These are phyloP conservation scores for Aspergillus ibericus DNA, from an alignment of 2,329 filamentous ascomycete genomes.

Conservation along the genomic window DNA sequence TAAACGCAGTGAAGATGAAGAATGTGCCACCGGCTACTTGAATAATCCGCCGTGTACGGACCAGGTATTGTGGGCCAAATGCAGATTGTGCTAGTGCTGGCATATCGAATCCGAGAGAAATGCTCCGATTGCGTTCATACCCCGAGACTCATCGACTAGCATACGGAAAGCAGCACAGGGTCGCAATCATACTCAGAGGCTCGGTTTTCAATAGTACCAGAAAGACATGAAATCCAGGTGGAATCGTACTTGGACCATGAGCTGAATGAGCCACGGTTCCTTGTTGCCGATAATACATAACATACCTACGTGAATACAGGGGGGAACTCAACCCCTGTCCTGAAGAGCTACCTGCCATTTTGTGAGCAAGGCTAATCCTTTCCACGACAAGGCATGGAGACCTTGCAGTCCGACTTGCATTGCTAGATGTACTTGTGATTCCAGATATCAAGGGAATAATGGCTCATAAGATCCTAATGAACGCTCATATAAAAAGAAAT, in stretches of 20 bases:
- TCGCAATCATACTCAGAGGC: slow-evolving; percentile 20
- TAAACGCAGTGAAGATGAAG: neutral
- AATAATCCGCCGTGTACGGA: slow-evolving; percentile 13
- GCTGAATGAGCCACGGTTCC: slow-evolving; percentile 22
- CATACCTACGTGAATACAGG: slow-evolving; percentile 23
- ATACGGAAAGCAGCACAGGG: slow-evolving; percentile 24
- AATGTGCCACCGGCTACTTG: neutral
- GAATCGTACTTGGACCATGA: slow-evolving; percentile 17
- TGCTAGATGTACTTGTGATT: slow-evolving; percentile 20
- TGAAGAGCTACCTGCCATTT: slow-evolving; percentile 18
- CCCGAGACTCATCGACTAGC: slow-evolving; percentile 31
- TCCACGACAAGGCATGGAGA: slow-evolving; percentile 32
- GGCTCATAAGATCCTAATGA: slow-evolving; percentile 19
- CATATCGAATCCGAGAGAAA: slow-evolving; percentile 20
- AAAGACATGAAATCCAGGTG: slow-evolving; percentile 15
- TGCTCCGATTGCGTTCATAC: slow-evolving; percentile 23
- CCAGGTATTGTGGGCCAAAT: slow-evolving; percentile 30
- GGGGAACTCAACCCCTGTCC: neutral
- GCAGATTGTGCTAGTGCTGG: slow-evolving; percentile 29
- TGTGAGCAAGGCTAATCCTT: slow-evolving; percentile 26
- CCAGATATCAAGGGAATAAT: slow-evolving; percentile 14
- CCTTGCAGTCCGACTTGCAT: slow-evolving; percentile 19
- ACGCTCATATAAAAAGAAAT: slow-evolving; percentile 19
- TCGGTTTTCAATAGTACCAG: slow-evolving; percentile 6
- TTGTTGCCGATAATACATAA: slow-evolving; percentile 34